Conservation (phyloP, 129 eudicot genomes). For the Heracleum sosnowskyi region DNA sequence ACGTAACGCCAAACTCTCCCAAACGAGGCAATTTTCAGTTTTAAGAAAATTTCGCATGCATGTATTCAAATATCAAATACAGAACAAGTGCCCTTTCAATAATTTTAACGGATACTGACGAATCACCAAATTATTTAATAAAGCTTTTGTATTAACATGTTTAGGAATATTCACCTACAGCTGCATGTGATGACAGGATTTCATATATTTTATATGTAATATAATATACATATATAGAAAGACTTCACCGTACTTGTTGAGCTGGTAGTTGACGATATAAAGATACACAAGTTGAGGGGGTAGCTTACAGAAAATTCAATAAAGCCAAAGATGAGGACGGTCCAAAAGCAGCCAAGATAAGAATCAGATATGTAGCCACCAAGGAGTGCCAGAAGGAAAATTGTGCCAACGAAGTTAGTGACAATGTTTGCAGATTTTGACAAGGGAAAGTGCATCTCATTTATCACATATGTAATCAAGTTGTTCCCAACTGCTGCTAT, state of each 20-base stretch:
- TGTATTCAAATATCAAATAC: neutral
- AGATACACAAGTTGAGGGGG: neutral
- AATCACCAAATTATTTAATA: neutral
- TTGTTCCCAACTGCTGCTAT: conserved; percentile 97
- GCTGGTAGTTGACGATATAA: neutral
- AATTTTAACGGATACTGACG: neutral
- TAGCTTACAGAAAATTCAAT: conserved; percentile 78
- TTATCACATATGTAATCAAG: conserved; percentile 75
- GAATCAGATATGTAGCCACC: conserved; percentile 94
- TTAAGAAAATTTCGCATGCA: neutral
- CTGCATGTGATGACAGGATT: neutral
- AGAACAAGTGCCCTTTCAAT: neutral
- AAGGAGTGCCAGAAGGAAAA: conserved; percentile 72
- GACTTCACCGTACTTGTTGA: neutral
- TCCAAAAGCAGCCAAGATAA: conserved; percentile 88
- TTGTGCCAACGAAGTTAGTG: conserved; percentile 82
- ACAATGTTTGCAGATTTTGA: conserved; percentile 84
- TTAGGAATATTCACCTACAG: conserved; percentile 2
- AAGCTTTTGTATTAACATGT: neutral
- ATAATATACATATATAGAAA: neutral
- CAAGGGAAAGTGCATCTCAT: conserved; percentile 84
- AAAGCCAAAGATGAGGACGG: conserved; percentile 92
- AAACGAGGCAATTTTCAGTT: neutral
- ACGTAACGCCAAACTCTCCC: neutral
- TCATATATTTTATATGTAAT: too few relatives aligned